phyloP scores from a whole-genome alignment of 2,329 filamentous ascomycete species.

The Thielaviopsis euricoi region DNA sequence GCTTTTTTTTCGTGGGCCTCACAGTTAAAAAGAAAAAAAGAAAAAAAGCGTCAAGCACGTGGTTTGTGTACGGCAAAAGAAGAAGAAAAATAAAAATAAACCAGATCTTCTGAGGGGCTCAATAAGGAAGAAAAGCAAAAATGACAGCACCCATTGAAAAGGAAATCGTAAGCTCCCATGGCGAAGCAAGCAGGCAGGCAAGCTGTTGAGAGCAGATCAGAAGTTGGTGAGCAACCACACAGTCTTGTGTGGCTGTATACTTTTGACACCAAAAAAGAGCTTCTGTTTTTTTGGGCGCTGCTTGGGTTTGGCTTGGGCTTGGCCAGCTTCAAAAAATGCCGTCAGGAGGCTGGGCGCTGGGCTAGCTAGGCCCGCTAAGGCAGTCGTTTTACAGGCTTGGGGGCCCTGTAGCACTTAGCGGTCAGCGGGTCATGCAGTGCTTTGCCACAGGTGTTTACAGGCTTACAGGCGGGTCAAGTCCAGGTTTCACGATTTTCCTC shows the following conservation, averaged over 20 bases:
- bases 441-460: not conserved
- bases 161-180: not conserved
- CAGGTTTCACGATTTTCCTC: not conserved
- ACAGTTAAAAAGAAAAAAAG: not conserved
- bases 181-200: not conserved
- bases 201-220: not conserved
- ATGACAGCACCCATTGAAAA: not conserved
- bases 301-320: not conserved
- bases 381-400: not conserved
- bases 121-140: not conserved
- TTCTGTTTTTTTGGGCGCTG: not conserved
- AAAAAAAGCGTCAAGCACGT: slow-evolving; percentile 2
- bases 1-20: not conserved
- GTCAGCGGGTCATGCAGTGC: not conserved
- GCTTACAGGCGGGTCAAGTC: not conserved
- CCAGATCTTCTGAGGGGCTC: not conserved
- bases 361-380: not conserved
- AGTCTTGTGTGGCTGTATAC: not conserved
- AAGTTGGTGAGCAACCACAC: not conserved
- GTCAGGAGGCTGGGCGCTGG: not conserved
- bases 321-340: not conserved
- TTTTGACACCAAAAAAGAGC: not conserved
- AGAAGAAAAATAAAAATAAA: not conserved
- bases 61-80: not conserved
- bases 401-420: not conserved